Percentiles rank a stretch among this genome's conserved stretches.
These are phyloP conservation scores for Kingdonia uniflora DNA, from an alignment of 164 flowering plant genomes.

Conservation along the genomic window DNA sequence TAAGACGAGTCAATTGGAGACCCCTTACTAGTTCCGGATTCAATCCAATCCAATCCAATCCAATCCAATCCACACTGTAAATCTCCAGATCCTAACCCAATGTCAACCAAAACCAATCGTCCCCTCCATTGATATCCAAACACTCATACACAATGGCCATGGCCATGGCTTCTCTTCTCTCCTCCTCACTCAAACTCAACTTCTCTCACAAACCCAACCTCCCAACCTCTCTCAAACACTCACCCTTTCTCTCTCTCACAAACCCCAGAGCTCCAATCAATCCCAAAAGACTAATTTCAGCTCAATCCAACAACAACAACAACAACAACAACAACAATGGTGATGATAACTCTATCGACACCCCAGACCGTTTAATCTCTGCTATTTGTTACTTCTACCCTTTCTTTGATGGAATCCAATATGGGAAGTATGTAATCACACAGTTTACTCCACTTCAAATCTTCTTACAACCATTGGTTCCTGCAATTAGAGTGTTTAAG, in stretches of 20 bases:
- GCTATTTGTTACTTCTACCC: conserved; percentile 89
- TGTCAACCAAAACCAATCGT: too few relatives aligned
- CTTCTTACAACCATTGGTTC: conserved; percentile 63
- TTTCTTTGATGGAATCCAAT: conserved; percentile 85
- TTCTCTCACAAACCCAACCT: neutral
- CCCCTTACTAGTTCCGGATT: too few relatives aligned
- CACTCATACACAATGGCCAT: too few relatives aligned
- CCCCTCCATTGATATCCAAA: too few relatives aligned
- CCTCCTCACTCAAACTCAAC: conserved; percentile 5
- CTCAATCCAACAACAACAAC: conserved; percentile 32
- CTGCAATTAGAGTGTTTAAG: conserved; percentile 73
- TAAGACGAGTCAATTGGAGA: too few relatives aligned
- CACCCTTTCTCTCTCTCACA: conserved; percentile 4
- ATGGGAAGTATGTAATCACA: conserved; percentile 73
- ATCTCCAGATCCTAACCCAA: too few relatives aligned
- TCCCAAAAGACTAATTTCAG: conserved; percentile 3
- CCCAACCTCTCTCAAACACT: neutral
- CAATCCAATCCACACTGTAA: too few relatives aligned
- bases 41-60: too few relatives aligned
- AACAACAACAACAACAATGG: conserved; percentile 21
- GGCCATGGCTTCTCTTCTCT: conserved; percentile 10
- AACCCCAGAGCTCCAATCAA: conserved; percentile 8
- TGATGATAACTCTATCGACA: conserved; percentile 28
- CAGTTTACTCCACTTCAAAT: conserved; percentile 65
- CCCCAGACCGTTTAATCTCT: conserved; percentile 84